phyloP scores from a whole-genome alignment of 257 asterid species.

The Mentha longifolia region DNA sequence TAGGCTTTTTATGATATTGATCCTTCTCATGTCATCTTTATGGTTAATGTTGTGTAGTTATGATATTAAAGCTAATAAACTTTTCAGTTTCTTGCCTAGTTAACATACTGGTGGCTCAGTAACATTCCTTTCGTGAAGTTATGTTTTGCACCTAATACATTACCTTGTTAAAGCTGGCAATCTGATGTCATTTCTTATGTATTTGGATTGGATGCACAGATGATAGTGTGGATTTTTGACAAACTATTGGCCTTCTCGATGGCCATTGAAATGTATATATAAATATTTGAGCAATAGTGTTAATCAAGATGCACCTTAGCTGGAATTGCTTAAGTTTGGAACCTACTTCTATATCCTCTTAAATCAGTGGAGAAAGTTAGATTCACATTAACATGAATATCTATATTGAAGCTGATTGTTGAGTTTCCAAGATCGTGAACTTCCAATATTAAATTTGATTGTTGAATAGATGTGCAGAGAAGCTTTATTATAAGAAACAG shows the following conservation, averaged over 20 bases:
- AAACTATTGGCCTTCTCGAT: neutral
- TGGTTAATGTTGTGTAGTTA: neutral
- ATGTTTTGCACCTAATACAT: neutral
- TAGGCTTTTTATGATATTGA: conserved; percentile 11
- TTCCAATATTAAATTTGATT: conserved; percentile 30
- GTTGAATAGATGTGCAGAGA: conserved; percentile 78
- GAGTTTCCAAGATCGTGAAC: neutral
- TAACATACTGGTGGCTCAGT: neutral
- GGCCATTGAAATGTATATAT: neutral
- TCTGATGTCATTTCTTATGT: neutral
- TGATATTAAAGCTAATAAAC: conserved; percentile 18
- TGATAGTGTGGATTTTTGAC: neutral
- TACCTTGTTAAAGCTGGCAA: conserved; percentile 2
- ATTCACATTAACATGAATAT: neutral
- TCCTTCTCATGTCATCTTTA: conserved; percentile 12
- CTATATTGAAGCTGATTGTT: conserved; percentile 31
- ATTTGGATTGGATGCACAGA: neutral
- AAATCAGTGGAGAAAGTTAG: conserved; percentile 7
- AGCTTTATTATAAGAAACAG: conserved; percentile 77
- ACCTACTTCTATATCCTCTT: neutral
- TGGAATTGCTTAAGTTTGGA: too few species aligned
- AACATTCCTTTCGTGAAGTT: neutral
- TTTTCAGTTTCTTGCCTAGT: neutral
- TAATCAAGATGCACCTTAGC: too few species aligned
- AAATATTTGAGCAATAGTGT: too few species aligned